Evolutionary conservation across 1,284 basidiomycete species (phyloP).

Genomic region (Golubevia pallescens): DNA sequence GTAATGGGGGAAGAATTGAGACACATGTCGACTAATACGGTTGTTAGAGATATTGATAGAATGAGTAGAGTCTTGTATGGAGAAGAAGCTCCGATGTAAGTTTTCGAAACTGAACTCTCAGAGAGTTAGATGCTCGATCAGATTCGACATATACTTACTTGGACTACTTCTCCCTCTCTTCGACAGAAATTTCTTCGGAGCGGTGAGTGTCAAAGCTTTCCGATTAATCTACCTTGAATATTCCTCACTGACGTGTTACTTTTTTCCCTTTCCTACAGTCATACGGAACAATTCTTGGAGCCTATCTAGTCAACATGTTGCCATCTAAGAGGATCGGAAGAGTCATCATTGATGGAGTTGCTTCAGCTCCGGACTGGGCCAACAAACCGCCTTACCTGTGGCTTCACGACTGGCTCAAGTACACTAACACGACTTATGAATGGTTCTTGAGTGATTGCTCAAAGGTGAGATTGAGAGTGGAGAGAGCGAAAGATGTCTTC

Average conservation of each 20-base stretch:
- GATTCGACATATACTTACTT: not conserved
- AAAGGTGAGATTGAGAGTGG: conserved; percentile 9
- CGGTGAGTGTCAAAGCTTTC: not conserved
- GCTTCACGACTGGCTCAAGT: conserved; percentile 41
- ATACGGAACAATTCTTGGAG: conserved; percentile 46
- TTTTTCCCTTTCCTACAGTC: conserved; percentile 1
- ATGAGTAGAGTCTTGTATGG: conserved; percentile 66
- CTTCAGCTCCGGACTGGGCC: conserved; percentile 26
- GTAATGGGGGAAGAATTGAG: conserved; percentile 66
- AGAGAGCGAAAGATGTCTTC: no score
- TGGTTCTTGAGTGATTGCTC: conserved; percentile 19
- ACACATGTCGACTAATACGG: conserved; percentile 68
- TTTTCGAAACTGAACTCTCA: no score
- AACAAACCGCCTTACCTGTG: conserved; percentile 64
- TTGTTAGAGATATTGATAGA: conserved; percentile 67
- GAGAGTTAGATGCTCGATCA: no score
- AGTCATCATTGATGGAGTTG: conserved; percentile 32
- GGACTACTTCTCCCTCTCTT: not conserved
- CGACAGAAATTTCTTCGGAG: conserved; percentile 6
- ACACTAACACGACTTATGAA: conserved; percentile 16
- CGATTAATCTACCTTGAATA: not conserved
- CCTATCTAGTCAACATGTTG: conserved; percentile 58
- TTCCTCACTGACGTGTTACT: not conserved
- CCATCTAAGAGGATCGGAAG: conserved; percentile 22
- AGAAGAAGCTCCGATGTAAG: conserved; percentile 66